A percentile compares a stretch with the other conserved stretches of the same genome.
Conservation (phyloP, 78 protist genomes). For the Tieghemostelium lacteum region DNA sequence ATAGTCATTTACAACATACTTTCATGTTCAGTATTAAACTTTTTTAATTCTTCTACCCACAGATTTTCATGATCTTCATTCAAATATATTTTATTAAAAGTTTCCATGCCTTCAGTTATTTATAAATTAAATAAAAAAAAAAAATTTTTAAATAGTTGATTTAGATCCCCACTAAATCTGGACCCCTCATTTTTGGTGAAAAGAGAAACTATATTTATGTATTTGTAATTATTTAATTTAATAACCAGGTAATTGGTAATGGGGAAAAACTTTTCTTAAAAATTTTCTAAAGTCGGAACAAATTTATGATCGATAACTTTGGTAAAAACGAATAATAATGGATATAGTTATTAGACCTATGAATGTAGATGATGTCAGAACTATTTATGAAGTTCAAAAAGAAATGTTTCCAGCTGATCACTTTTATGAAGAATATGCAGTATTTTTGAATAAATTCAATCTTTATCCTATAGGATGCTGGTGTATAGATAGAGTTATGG, state of each 20-base stretch:
- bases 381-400: conserved; percentile 22
- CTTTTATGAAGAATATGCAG: conserved; percentile 40
- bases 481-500: conserved; percentile 18
- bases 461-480: conserved; percentile 45
- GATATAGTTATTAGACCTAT: conserved; percentile 35
- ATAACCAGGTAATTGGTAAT: no score
- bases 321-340: not conserved
- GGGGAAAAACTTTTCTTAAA: no score
- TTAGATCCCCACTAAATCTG: no score
- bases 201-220: no score
- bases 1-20: no score
- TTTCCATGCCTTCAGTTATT: conserved; percentile 21
- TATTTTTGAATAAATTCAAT: conserved; percentile 11
- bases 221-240: no score
- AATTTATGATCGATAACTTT: no score
- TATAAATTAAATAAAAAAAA: no score
- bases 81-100: conserved; percentile 33
- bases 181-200: no score
- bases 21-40: conserved; percentile 21
- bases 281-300: no score
- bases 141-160: no score
- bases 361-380: conserved; percentile 21
- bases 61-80: not conserved
- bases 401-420: conserved; percentile 52
- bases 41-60: conserved; percentile 49